Conservation (phyloP, 371 early-diverging fungal species). For the Massospora cicadina region DNA sequence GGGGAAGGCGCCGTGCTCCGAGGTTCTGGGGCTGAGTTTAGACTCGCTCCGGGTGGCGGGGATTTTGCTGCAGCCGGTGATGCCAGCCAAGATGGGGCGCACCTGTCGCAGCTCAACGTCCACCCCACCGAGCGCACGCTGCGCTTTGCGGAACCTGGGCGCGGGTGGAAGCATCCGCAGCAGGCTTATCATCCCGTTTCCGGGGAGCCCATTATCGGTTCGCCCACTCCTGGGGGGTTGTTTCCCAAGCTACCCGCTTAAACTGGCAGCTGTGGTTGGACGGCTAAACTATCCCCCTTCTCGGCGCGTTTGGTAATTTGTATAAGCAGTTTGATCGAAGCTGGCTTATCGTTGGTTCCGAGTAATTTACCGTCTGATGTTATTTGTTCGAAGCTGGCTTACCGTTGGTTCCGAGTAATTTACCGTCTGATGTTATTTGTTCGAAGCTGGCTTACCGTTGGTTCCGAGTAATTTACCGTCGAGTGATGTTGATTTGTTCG, state of each 20-base stretch:
- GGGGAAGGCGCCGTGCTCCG: slow-evolving; percentile 33
- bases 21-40: slow-evolving; percentile 40
- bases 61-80: slow-evolving; percentile 65
- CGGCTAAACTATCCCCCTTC: no score
- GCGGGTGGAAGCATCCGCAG: background rate
- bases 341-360: no score
- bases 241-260: background rate
- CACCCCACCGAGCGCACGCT: background rate
- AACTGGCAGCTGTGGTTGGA: no score
- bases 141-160: background rate
- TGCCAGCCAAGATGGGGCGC: slow-evolving; percentile 52
- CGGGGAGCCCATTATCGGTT: background rate
- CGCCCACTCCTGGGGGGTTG: background rate
- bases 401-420: no score
- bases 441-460: no score
- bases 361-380: no score
- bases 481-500: no score
- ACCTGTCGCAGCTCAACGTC: slow-evolving; percentile 45
- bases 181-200: background rate
- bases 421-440: no score
- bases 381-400: no score
- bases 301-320: no score
- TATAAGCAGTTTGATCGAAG: no score
- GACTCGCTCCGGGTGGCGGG: slow-evolving; percentile 37
- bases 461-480: no score